Conservation (phyloP, 306 rosid genomes). For the Mucuna pruriens region DNA sequence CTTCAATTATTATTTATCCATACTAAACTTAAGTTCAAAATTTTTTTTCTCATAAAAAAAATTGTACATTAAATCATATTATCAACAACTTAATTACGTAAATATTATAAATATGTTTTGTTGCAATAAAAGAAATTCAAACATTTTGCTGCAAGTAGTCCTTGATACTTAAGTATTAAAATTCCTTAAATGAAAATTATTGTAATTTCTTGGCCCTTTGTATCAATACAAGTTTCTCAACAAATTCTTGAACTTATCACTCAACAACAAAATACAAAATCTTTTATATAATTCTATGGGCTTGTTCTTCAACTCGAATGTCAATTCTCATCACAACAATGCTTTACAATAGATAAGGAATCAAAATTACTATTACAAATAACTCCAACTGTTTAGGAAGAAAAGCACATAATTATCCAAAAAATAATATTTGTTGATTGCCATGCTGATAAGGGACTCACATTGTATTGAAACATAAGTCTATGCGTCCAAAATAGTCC, state of each 20-base stretch:
- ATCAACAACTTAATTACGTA: too few relatives aligned
- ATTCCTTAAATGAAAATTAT: conserved; percentile 34
- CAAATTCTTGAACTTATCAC: conserved; percentile 38
- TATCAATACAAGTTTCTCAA: conserved; percentile 12
- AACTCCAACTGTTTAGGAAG: neutral
- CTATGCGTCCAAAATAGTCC: too few relatives aligned
- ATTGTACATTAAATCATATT: too few relatives aligned
- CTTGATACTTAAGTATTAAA: conserved; percentile 34
- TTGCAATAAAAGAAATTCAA: conserved; percentile 40
- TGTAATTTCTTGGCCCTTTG: conserved; percentile 30
- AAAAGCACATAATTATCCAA: neutral
- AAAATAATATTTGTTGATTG: neutral
- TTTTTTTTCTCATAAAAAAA: too few relatives aligned
- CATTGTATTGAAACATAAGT: too few relatives aligned
- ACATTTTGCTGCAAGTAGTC: conserved; percentile 26
- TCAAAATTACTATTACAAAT: conserved; percentile 24
- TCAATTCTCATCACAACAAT: neutral
- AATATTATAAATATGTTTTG: too few relatives aligned
- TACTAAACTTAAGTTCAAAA: too few relatives aligned
- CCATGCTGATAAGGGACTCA: too few relatives aligned
- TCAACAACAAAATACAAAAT: conserved; percentile 35
- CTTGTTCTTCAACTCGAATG: conserved; percentile 33
- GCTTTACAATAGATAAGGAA: conserved; percentile 29
- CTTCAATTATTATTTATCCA: too few relatives aligned
- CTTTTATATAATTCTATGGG: conserved; percentile 24